Percentiles rank a stretch among this genome's conserved stretches.
Evolutionary conservation across 345 rosid genomes (phyloP).

Genomic region (Murraya paniculata): DNA sequence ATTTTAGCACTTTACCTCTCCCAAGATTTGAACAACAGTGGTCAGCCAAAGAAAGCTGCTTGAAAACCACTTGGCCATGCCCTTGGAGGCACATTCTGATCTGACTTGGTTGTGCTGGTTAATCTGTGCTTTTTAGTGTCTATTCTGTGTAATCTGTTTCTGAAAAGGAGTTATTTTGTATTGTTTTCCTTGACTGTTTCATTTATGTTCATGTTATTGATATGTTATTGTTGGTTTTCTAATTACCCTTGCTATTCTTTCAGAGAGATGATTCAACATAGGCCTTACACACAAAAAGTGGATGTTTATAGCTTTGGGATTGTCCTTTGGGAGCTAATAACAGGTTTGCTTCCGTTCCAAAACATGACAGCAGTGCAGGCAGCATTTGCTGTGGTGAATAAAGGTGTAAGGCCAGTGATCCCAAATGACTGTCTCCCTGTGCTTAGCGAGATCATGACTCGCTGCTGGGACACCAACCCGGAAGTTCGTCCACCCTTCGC

Average conservation of each 20-base stretch:
- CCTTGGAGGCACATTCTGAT: background rate
- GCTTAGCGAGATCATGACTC: constrained; percentile 43
- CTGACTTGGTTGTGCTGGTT: background rate
- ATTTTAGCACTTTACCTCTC: no score
- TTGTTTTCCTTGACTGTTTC: background rate
- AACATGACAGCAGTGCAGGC: constrained; percentile 61
- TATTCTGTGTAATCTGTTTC: background rate
- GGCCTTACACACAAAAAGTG: constrained; percentile 42
- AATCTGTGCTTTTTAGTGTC: background rate
- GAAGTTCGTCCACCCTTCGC: constrained; percentile 48
- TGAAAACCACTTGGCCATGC: no score
- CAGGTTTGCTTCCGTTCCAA: constrained; percentile 48
- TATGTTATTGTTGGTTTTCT: background rate
- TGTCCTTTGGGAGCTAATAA: constrained; percentile 45
- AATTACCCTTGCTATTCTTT: background rate
- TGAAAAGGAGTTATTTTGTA: background rate
- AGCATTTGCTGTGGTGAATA: constrained; percentile 54
- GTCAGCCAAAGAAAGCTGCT: no score
- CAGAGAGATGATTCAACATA: constrained; percentile 47
- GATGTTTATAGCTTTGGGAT: constrained; percentile 49
- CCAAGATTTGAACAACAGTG: no score
- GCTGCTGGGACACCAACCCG: constrained; percentile 52
- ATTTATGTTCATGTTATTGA: background rate
- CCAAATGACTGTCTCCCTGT: constrained; percentile 47
- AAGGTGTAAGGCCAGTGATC: constrained; percentile 49